Evolutionary conservation across 2,329 filamentous ascomycete genomes (phyloP).

Genomic region (Sodiomyces alkalinus): DNA sequence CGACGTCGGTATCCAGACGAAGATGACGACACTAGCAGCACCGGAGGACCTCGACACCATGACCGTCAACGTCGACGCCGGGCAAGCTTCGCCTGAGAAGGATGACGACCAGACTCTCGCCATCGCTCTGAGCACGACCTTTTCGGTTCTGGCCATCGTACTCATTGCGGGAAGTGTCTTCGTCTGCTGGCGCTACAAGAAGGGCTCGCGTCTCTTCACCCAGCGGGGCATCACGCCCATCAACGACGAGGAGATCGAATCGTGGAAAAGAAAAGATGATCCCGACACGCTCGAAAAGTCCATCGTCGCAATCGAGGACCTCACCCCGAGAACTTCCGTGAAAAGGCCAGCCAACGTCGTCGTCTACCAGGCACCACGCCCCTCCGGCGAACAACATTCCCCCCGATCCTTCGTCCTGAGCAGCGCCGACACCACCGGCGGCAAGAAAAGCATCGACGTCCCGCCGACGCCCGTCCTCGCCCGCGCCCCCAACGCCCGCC

Average conservation of each 20-base stretch:
- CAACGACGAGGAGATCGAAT: constrained; percentile 49
- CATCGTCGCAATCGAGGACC: constrained; percentile 13
- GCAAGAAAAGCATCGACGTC: constrained; percentile 28
- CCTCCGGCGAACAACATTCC: constrained; percentile 3
- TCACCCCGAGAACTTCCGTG: constrained; percentile 18
- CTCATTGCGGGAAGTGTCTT: constrained; percentile 18
- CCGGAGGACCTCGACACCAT: constrained; percentile 1
- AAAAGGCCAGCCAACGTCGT: constrained; percentile 38
- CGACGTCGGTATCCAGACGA: no score
- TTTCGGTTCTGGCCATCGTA: constrained; percentile 29
- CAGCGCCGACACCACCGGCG: constrained; percentile 5
- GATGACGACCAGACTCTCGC: constrained; percentile 23
- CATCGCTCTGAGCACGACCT: constrained; percentile 33
- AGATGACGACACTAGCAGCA: constrained; percentile 1
- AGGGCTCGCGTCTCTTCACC: constrained; percentile 25
- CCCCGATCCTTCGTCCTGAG: constrained; percentile 4
- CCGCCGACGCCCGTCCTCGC: constrained; percentile 37
- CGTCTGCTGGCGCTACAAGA: constrained; percentile 23
- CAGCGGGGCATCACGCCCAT: constrained; percentile 44
- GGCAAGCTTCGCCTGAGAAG: no score
- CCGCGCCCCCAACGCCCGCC: constrained; percentile 45
- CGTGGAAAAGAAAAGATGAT: constrained; percentile 34
- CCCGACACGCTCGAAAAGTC: constrained; percentile 10
- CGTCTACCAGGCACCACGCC: constrained; percentile 27
- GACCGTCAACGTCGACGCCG: constrained; percentile 4